phyloP scores from a whole-genome alignment of 1,284 basidiomycete genomes.

The Volvariella surrecta region DNA sequence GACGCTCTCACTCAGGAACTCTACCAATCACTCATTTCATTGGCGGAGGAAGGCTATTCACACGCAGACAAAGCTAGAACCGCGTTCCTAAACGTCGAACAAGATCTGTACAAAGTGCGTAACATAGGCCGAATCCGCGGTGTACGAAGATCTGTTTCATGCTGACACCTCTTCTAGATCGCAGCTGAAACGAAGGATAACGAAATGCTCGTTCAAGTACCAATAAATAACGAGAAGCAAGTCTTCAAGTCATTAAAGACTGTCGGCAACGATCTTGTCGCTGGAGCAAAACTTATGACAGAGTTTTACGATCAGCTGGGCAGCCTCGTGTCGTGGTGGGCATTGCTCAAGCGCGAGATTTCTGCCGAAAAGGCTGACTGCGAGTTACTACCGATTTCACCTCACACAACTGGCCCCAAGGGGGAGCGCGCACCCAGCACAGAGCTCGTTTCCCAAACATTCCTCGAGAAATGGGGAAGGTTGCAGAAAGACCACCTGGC shows the following conservation, averaged over 20 bases:
- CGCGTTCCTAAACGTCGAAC: slow-evolving; percentile 22
- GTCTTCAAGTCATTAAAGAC: slow-evolving; percentile 25
- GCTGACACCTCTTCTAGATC: too few relatives aligned
- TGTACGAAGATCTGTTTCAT: not conserved
- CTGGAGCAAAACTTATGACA: slow-evolving; percentile 24
- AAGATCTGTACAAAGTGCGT: slow-evolving; percentile 28
- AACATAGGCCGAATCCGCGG: not conserved
- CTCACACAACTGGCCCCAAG: too few relatives aligned
- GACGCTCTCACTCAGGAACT: slow-evolving; percentile 8
- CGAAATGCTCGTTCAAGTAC: slow-evolving; percentile 20
- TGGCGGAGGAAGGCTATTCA: slow-evolving; percentile 16
- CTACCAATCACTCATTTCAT: slow-evolving; percentile 3
- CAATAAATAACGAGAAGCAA: slow-evolving; percentile 23
- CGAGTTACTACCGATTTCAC: too few relatives aligned
- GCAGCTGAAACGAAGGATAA: slow-evolving; percentile 28
- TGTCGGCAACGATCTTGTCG: slow-evolving; percentile 26
- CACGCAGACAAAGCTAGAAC: slow-evolving; percentile 18
- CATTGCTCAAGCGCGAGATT: slow-evolving; percentile 8
- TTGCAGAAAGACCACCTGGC: not conserved
- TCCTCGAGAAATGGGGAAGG: not conserved
- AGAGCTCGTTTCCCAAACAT: not conserved
- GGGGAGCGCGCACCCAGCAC: too few relatives aligned
- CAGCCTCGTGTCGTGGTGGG: slow-evolving; percentile 23
- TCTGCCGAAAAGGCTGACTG: too few relatives aligned
- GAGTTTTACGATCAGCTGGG: slow-evolving; percentile 20